phyloP scores from a whole-genome alignment of 2,329 filamentous ascomycete genomes.

The Alternaria longipes region DNA sequence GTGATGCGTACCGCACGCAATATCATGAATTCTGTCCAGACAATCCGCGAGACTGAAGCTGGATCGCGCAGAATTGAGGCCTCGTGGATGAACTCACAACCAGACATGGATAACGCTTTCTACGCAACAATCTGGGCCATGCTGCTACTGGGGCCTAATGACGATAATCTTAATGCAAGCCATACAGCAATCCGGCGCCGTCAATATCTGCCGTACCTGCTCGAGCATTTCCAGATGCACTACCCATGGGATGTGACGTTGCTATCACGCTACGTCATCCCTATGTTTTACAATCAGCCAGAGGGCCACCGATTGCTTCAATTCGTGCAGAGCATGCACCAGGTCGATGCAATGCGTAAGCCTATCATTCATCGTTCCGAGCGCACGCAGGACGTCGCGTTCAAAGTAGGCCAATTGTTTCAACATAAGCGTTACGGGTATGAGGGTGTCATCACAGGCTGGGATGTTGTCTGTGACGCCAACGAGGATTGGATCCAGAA shows the following conservation, averaged over 20 bases:
- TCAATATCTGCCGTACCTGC: conserved; percentile 70
- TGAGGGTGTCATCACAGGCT: conserved; percentile 85
- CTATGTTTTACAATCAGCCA: conserved; percentile 63
- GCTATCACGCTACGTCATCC: conserved; percentile 72
- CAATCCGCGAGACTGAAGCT: conserved; percentile 49
- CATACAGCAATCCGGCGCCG: conserved; percentile 54
- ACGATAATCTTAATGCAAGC: conserved; percentile 33
- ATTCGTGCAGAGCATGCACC: conserved; percentile 64
- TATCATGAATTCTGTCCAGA: conserved; percentile 76
- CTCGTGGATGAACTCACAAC: conserved; percentile 40
- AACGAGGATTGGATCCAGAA: conserved; percentile 70
- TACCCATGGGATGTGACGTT: conserved; percentile 78
- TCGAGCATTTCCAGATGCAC: conserved; percentile 69
- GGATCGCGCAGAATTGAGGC: conserved; percentile 32
- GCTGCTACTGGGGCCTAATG: conserved; percentile 51
- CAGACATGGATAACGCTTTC: conserved; percentile 67
- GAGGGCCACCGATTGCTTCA: conserved; percentile 65
- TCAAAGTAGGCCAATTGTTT: conserved; percentile 80
- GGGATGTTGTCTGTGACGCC: conserved; percentile 71
- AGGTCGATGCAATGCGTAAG: conserved; percentile 65
- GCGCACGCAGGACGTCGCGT: conserved; percentile 31
- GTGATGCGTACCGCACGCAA: conserved; percentile 81
- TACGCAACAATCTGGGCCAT: conserved; percentile 79
- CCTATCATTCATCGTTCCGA: conserved; percentile 29
- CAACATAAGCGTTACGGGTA: conserved; percentile 82